Base-by-base conservation (phyloP, 2,329 filamentous ascomycete species). In the Alternaria gaisen region DNA sequence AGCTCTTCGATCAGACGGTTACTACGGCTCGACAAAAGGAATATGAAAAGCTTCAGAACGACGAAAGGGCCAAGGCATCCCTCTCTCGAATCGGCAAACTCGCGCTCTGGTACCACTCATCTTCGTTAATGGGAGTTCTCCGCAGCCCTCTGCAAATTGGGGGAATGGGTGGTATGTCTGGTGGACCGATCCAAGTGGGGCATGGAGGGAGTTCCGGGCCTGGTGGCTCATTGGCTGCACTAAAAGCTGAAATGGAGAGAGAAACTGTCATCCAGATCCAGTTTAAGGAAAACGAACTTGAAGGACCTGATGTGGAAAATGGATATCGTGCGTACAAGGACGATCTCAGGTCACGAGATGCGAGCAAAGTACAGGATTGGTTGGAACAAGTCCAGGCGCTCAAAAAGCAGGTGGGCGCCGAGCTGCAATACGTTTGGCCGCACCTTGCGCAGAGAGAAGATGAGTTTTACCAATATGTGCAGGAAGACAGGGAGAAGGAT, bases 391-490 rank as follows among this genome's bases (percentile, higher is more conserved):
- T 71, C 26, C 48, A 67, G 11, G 44, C 57, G 16, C 53, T 65
- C 9, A 63, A 56, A 10, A 55, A 57, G 11, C 60, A 43, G 10
- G 53, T 55, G 3, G 46, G 38, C 2, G 59, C 28, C 4, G 70
- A 73, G 30, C 24, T 65, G 18, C 56, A 61, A 28, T 67, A 64
- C 14, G 18, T 69, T 3, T 71, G 68, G 71, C 53, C 61, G 12
- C 20, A 52, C 9, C 36, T 71, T 8, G 60, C 41, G 12, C 32
- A 56, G 18, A 71, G 63, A 42, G 71, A 73, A 56, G 22, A 67
- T 8, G 44, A 55, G 8, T 64, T 69, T 24, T 69, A 71, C 58
- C 46, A 56, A 2, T 10, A 66, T 18, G 20, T 36, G 7, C 43
- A 62, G 3, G 63, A 69, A 24, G 57, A 65, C 4, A 34, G 52